Evolutionary conservation across 1,284 basidiomycete genomes (phyloP).

Genomic region (Apiotrichum siamense): DNA sequence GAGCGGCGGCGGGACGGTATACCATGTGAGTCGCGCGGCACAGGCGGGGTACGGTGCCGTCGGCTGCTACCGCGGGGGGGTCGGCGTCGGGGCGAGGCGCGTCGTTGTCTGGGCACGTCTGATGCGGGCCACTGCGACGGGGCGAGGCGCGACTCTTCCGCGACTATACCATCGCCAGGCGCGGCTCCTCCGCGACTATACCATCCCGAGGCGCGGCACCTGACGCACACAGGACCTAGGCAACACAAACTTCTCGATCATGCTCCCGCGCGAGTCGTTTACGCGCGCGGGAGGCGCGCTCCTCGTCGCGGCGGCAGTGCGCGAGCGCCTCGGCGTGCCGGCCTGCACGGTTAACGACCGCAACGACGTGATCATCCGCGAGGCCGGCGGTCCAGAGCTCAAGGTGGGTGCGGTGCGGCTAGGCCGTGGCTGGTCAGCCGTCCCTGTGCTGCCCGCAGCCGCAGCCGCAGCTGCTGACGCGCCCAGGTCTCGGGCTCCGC

Average conservation of each 20-base stretch:
- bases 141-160: too few relatives aligned
- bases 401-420: conserved; percentile 64
- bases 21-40: conserved; percentile 63
- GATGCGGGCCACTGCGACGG: too few relatives aligned
- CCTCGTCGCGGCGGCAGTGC: conserved; percentile 71
- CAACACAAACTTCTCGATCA: conserved; percentile 96
- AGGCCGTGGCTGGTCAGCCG: neutral
- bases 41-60: neutral
- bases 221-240: conserved; percentile 68
- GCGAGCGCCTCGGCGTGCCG: conserved; percentile 57
- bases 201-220: too few relatives aligned
- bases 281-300: conserved; percentile 73
- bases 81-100: too few relatives aligned
- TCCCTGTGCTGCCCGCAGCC: neutral
- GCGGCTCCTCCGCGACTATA: too few relatives aligned
- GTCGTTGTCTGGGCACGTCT: too few relatives aligned
- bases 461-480: neutral
- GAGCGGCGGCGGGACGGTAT: conserved; percentile 96
- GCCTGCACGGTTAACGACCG: conserved; percentile 76
- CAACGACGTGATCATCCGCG: conserved; percentile 76
- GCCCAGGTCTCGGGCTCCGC: conserved; percentile 90
- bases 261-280: conserved; percentile 74
- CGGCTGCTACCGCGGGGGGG: neutral
- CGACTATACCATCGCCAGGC: too few relatives aligned
- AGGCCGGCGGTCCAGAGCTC: conserved; percentile 51